Evolutionary conservation across 768 basidiomycete genomes (phyloP), one percentile per base, ranked within the genome.

Genomic region (Suillus clintonianus): DNA sequence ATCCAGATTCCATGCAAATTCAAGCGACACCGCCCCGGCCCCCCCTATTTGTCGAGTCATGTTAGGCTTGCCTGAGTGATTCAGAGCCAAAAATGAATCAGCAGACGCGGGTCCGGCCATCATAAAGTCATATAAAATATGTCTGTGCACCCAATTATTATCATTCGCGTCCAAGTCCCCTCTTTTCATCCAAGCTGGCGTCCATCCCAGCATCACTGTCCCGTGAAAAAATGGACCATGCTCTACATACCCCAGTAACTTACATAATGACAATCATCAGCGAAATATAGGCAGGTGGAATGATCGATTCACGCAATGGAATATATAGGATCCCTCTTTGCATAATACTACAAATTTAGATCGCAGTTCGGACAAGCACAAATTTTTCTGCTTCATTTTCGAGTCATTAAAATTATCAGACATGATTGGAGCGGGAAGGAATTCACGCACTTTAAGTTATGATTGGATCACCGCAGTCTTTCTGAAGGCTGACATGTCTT

Each of bases 161-260:
- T 56, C 36, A 15, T 27, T 24, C 11, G 32, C 42, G 17, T 19
- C n/a, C n/a, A n/a, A n/a, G n/a, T n/a, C n/a, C 4, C 53, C 27
- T 34, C 11, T 22, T 41, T 60, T 39, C 34, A 13, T 32, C 19
- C 14, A 37, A 27, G 17, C 69, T 74, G 74, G 67, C 73, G 47
- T 71, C 74, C 36, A 43, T 74, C 34, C 71, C 74, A 53, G 69
- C 43, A 43, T 43, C 43, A 43, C 43, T 43, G 43, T 9, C 43
- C 9, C n/a, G 8, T 43, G 43, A 43, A 43, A 43, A 43, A 43
- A 43, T 43, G 43, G 43, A 43, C 43, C 43, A 43, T 43, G 19
- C 19, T 43, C 8, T n/a, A n/a, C n/a, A n/a, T n/a, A n/a, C n/a
- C n/a, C n/a, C n/a, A n/a, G n/a, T n/a, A n/a, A n/a, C n/a, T n/a